A percentile compares a stretch with the other conserved stretches of the same genome.
These are phyloP conservation scores for Nelumbo lutea DNA, from an alignment of 164 flowering plant genomes.

Conservation along the genomic window DNA sequence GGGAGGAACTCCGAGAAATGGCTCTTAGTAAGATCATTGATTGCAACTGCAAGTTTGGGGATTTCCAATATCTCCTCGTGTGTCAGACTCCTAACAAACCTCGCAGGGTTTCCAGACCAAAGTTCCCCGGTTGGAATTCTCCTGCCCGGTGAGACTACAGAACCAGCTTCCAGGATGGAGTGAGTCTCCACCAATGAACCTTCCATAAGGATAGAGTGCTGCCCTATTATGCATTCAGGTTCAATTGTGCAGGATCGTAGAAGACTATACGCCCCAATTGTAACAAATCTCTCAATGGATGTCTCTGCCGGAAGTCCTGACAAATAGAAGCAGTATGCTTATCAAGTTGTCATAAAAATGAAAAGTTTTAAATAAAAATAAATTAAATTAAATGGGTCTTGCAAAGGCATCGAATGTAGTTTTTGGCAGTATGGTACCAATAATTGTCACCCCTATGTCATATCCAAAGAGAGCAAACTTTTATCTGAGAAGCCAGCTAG, in stretches of 20 bases:
- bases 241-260: constrained; percentile 77
- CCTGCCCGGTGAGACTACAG: constrained; percentile 77
- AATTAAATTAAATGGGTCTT: no score
- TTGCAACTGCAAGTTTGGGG: constrained; percentile 70
- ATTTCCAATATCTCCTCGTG: constrained; percentile 72
- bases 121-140: constrained; percentile 75
- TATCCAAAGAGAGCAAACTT: no score
- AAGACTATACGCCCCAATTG: constrained; percentile 77
- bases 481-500: no score
- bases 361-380: no score
- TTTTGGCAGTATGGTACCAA: no score
- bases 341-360: neutral
- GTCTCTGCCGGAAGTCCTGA: constrained; percentile 96
- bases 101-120: constrained; percentile 82
- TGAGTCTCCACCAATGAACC: constrained; percentile 77
- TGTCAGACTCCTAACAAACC: constrained; percentile 60
- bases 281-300: constrained; percentile 76
- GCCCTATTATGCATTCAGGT: constrained; percentile 91
- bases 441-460: no score
- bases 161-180: constrained; percentile 77
- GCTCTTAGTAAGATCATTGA: constrained; percentile 57
- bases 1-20: constrained; percentile 67
- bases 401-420: no score
- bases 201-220: constrained; percentile 81
- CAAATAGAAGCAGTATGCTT: neutral